Evolutionary conservation across 2,329 filamentous ascomycete genomes (phyloP).

Genomic region (Fusarium fujikuroi): DNA sequence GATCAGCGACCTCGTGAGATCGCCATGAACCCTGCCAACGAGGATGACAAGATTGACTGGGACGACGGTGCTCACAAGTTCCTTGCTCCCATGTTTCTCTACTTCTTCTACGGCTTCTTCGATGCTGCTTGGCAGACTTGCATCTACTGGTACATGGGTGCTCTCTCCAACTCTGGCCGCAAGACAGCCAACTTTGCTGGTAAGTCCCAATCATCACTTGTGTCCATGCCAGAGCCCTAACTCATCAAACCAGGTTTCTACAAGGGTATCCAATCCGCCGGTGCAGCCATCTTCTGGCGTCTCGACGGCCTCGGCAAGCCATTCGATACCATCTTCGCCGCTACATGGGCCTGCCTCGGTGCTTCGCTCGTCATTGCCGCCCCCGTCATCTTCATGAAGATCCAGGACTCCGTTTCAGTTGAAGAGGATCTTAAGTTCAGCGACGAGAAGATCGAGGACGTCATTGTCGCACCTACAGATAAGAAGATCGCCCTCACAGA

Average conservation of each 20-base stretch:
- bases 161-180: conserved; percentile 88
- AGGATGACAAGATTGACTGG: conserved; percentile 55
- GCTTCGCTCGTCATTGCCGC: conserved; percentile 78
- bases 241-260: conserved; percentile 70
- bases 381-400: conserved; percentile 80
- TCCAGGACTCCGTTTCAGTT: conserved; percentile 78
- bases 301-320: conserved; percentile 50
- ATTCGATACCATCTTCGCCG: conserved; percentile 77
- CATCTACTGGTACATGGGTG: conserved; percentile 76
- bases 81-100: conserved; percentile 73
- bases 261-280: conserved; percentile 61
- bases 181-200: conserved; percentile 84
- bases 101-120: conserved; percentile 76
- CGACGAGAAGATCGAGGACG: conserved; percentile 82
- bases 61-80: conserved; percentile 58
- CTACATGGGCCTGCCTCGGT: conserved; percentile 77
- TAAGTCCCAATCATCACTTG: conserved; percentile 10
- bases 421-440: conserved; percentile 88
- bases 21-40: conserved; percentile 53
- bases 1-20: conserved; percentile 58
- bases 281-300: conserved; percentile 46
- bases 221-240: not conserved
- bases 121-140: conserved; percentile 72
- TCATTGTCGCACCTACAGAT: conserved; percentile 50
- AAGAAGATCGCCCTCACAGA: conserved; percentile 35